Evolutionary conservation across 2,329 filamentous ascomycete species (phyloP).

Genomic region (Apiospora saccharicola): DNA sequence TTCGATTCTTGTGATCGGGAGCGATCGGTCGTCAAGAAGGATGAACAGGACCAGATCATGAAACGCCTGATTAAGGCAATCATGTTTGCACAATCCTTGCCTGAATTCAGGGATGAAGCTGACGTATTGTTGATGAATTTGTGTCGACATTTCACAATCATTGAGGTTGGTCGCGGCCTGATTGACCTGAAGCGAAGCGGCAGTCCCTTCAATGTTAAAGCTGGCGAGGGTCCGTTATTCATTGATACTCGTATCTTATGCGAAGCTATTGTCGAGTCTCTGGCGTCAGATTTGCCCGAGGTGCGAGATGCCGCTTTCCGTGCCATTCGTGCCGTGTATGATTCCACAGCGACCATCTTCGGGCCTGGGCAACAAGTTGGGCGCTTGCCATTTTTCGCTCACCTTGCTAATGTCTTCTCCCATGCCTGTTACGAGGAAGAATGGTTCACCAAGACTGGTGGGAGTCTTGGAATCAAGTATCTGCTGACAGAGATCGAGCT

Average conservation of each 20-base stretch:
- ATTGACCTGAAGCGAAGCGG: conserved; percentile 78
- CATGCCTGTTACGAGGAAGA: conserved; percentile 97
- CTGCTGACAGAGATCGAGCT: conserved; percentile 85
- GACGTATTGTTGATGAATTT: conserved; percentile 79
- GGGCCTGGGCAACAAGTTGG: conserved; percentile 76
- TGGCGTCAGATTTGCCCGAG: conserved; percentile 82
- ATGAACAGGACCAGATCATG: conserved; percentile 80
- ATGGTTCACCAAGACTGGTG: conserved; percentile 97
- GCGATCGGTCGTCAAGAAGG: conserved; percentile 86
- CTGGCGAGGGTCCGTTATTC: conserved; percentile 85
- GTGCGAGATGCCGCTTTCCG: conserved; percentile 85
- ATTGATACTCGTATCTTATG: conserved; percentile 88
- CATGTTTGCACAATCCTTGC: conserved; percentile 83
- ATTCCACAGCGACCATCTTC: conserved; percentile 79
- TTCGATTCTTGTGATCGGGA: conserved; percentile 81
- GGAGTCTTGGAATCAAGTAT: conserved; percentile 87
- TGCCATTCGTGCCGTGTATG: conserved; percentile 79
- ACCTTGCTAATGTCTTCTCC: conserved; percentile 84
- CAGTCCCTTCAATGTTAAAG: conserved; percentile 82
- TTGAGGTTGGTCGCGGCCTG: conserved; percentile 88
- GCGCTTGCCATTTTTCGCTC: conserved; percentile 82
- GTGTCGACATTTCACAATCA: conserved; percentile 86
- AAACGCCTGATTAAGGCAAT: conserved; percentile 90
- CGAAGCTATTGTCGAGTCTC: conserved; percentile 87
- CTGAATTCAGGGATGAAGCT: conserved; percentile 80